Conservation (phyloP, 2,329 filamentous ascomycete genomes). For the Neopestalotiopsis rosae region DNA sequence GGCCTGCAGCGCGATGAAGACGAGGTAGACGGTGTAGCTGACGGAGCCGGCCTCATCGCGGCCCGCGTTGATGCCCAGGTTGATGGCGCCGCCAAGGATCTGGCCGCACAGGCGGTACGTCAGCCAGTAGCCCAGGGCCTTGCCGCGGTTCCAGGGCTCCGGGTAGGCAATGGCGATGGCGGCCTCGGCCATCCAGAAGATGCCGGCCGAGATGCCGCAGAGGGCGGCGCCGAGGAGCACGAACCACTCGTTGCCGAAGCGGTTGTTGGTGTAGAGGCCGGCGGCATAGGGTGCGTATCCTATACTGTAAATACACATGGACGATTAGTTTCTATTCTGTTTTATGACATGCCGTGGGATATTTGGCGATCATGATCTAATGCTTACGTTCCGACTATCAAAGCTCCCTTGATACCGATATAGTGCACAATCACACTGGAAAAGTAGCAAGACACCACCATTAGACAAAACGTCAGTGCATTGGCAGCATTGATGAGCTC, state of each 20-base stretch:
- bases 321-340: background rate
- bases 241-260: slow-evolving; percentile 72
- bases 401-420: slow-evolving; percentile 72
- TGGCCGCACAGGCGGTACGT: slow-evolving; percentile 64
- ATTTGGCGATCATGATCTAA: background rate
- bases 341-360: background rate
- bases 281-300: slow-evolving; percentile 76
- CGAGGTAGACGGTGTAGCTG: slow-evolving; percentile 70
- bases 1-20: slow-evolving; percentile 75
- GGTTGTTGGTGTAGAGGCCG: slow-evolving; percentile 74
- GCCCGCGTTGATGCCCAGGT: slow-evolving; percentile 68
- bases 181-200: slow-evolving; percentile 79
- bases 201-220: slow-evolving; percentile 72
- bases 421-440: slow-evolving; percentile 67
- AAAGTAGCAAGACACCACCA: slow-evolving; percentile 74
- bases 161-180: slow-evolving; percentile 76
- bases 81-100: slow-evolving; percentile 75
- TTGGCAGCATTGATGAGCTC: slow-evolving; percentile 75
- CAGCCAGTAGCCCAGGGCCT: slow-evolving; percentile 72
- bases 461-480: slow-evolving; percentile 73
- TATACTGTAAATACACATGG: slow-evolving; percentile 41
- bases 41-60: slow-evolving; percentile 66
- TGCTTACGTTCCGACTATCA: slow-evolving; percentile 71
- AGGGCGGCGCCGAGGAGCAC: slow-evolving; percentile 70
- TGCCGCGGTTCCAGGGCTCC: slow-evolving; percentile 70